Evolutionary conservation across 2,329 filamentous ascomycete species (phyloP).

Genomic region (Eurotiales sp.): DNA sequence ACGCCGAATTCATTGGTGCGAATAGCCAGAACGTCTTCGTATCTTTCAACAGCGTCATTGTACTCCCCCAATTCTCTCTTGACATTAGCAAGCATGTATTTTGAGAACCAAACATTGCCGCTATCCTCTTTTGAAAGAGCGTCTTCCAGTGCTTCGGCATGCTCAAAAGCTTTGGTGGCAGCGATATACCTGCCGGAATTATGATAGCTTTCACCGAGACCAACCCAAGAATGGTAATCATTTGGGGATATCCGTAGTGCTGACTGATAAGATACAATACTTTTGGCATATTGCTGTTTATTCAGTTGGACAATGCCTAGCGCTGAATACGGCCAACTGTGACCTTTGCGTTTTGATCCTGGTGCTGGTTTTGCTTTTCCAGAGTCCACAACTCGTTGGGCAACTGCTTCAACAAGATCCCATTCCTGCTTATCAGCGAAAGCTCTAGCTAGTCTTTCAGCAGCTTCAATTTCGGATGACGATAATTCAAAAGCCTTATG

Average conservation of each 20-base stretch:
- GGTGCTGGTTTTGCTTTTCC: slow-evolving; percentile 86
- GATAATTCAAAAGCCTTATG: slow-evolving; percentile 96
- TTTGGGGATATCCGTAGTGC: slow-evolving; percentile 77
- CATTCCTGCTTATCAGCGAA: slow-evolving; percentile 92
- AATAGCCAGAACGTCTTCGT: slow-evolving; percentile 66
- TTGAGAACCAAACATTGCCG: slow-evolving; percentile 86
- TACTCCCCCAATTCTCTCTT: slow-evolving; percentile 88
- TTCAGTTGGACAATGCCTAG: slow-evolving; percentile 92
- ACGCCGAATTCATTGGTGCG: slow-evolving; percentile 79
- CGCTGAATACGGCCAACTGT: slow-evolving; percentile 94
- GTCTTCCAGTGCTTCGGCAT: slow-evolving; percentile 73
- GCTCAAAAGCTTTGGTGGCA: slow-evolving; percentile 84
- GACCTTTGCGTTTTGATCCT: slow-evolving; percentile 85
- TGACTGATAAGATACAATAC: slow-evolving; percentile 86
- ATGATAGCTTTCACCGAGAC: slow-evolving; percentile 94
- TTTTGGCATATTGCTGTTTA: slow-evolving; percentile 83
- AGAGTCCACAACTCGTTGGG: slow-evolving; percentile 88
- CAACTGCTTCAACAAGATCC: slow-evolving; percentile 92
- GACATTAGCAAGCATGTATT: slow-evolving; percentile 95
- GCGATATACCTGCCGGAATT: slow-evolving; percentile 90
- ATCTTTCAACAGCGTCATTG: slow-evolving; percentile 74
- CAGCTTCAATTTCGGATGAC: slow-evolving; percentile 76
- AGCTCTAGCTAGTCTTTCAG: slow-evolving; percentile 76
- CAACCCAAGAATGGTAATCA: slow-evolving; percentile 95
- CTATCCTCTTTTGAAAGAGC: slow-evolving; percentile 51